Base-by-base conservation (phyloP, 2,329 filamentous ascomycete genomes). In the Alternaria alternata region DNA sequence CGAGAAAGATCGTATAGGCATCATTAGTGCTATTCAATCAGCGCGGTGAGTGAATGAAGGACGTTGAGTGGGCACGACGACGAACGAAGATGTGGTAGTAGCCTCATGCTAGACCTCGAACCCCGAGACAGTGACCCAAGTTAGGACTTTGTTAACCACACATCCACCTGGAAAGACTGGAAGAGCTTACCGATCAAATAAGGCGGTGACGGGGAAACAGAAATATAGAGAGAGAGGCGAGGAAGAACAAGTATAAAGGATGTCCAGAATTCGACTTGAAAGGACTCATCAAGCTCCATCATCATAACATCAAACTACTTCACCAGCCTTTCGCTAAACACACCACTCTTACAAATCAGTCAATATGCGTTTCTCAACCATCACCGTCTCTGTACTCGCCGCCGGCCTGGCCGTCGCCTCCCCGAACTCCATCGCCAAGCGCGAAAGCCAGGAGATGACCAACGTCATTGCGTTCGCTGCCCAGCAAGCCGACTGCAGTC, bases 281-380 rank as follows among this genome's bases (percentile, higher is more conserved):
- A 39, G 24, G 22, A 54, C 16, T 22, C 47, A 56, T 22, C 41
- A 42, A 51, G 43, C 54, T 58, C 20, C 20, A 52, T 42, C 34
- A 56, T 42, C 39, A 52, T 8, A 49, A 22, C 56, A 56, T n/a
- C 52, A 53, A 53, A 43, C 47, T 53, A 59, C 41, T 14, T 34
- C 6, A 39, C 26, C 22, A 46, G n/a, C n/a, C 46, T 42, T 57
- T 48, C 46, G 30, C 46, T 36, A 26, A 34, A 41, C 9, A 11
- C n/a, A 48, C 16, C 18, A 41, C 16, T 22, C 22, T 18, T 28
- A 39, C 32, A 28, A 46, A 12, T 32, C 43, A 56, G 38, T 49
- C 36, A 58, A 30, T 24, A 61, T 63, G 61, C 57, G 51, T 56
- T 63, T 61, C 51, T 54, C 63, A 54, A 49, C 49, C 43, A 42